Evolutionary conservation across 176 grass and related monocot species (phyloP).

Genomic region (Olyra latifolia): DNA sequence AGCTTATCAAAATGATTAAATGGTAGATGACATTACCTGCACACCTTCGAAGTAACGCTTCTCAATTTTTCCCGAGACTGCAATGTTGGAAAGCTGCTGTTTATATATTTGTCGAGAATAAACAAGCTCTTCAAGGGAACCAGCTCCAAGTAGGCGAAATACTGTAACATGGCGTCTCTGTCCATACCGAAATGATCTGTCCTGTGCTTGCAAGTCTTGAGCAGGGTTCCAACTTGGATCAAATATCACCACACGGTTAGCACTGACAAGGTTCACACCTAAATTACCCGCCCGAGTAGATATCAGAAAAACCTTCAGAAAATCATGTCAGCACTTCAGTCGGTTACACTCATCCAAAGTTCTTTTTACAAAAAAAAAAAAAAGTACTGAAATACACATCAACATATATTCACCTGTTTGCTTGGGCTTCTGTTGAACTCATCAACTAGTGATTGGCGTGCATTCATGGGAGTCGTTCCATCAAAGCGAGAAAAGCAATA

Average conservation of each 20-base stretch:
- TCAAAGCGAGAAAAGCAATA: conserved; percentile 98
- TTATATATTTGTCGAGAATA: conserved; percentile 97
- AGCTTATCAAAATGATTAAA: conserved; percentile 25
- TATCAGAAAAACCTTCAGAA: conserved; percentile 89
- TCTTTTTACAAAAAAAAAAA: conserved; percentile 17
- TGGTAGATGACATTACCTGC: conserved; percentile 58
- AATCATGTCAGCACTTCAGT: conserved; percentile 22
- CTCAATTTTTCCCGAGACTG: conserved; percentile 95
- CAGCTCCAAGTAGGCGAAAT: conserved; percentile 88
- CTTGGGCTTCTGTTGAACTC: conserved; percentile 98
- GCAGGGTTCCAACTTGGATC: conserved; percentile 99
- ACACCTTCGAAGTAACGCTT: conserved; percentile 96
- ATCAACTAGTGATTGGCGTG: conserved; percentile 80
- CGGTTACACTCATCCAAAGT: conserved; percentile 1
- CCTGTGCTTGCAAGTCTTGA: conserved; percentile 98
- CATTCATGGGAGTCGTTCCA: conserved; percentile 93
- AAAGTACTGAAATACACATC: conserved; percentile 16
- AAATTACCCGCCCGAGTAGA: conserved; percentile 91
- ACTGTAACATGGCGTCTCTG: conserved; percentile 87
- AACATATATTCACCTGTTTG: conserved; percentile 61
- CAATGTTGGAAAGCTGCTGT: conserved; percentile 93
- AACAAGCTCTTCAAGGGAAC: conserved; percentile 96
- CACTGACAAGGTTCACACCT: conserved; percentile 92
- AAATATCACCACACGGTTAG: conserved; percentile 97
- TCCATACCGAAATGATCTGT: conserved; percentile 94